Percentiles rank a stretch among this genome's conserved stretches.
Conservation (phyloP, 352 stramenopile species). For the Globisporangium abappressorium region DNA sequence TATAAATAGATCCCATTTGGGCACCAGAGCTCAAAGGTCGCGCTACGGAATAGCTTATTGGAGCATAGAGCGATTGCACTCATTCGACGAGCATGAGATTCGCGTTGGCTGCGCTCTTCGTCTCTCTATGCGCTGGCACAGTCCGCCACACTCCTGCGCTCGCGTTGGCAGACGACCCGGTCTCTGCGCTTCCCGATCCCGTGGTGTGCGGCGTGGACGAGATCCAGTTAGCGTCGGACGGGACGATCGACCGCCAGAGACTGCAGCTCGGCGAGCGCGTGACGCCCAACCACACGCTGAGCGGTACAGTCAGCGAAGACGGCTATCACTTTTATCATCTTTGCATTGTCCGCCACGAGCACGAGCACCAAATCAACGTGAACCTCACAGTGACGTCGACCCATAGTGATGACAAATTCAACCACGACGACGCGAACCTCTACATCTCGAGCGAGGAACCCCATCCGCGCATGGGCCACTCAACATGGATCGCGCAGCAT, state of each 20-base stretch:
- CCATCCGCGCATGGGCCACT: constrained; percentile 57
- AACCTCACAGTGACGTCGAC: constrained; percentile 33
- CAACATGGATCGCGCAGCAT: constrained; percentile 70
- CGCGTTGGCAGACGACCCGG: not conserved
- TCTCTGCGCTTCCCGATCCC: not conserved
- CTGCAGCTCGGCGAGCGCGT: constrained; percentile 53
- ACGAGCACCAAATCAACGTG: constrained; percentile 76
- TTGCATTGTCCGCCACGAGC: constrained; percentile 69
- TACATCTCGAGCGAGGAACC: constrained; percentile 68
- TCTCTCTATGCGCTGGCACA: not conserved
- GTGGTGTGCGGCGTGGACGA: constrained; percentile 51
- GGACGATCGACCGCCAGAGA: constrained; percentile 46
- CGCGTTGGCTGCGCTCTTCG: not conserved
- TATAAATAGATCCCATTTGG: not conserved
- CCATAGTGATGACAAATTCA: not conserved
- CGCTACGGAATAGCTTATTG: not conserved
- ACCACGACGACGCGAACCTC: constrained; percentile 53
- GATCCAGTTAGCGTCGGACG: constrained; percentile 69
- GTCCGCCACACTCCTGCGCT: not conserved
- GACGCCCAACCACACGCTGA: constrained; percentile 61
- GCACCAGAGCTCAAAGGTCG: not conserved
- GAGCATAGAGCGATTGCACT: not conserved
- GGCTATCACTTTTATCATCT: constrained; percentile 72
- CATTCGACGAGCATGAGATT: not conserved
- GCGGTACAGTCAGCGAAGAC: constrained; percentile 46